phyloP scores from a whole-genome alignment of 2,329 filamentous ascomycete genomes.

The Paramyrothecium sp. region DNA sequence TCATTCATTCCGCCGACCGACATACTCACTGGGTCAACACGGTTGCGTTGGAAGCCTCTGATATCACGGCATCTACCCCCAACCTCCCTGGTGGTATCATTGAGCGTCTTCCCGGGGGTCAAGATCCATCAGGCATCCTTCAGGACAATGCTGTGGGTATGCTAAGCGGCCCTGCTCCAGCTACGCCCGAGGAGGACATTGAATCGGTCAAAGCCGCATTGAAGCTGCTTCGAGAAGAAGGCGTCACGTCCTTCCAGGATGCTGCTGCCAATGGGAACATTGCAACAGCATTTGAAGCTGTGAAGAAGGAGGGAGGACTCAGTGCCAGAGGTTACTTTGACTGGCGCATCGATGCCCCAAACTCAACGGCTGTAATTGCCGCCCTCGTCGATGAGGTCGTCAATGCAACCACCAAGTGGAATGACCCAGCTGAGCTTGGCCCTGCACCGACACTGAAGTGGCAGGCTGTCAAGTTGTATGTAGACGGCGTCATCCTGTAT shows the following conservation, averaged over 20 bases:
- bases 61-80: slow-evolving; percentile 15
- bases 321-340: slow-evolving; percentile 23
- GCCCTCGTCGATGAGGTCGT: slow-evolving; percentile 12
- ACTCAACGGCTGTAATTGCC: slow-evolving; percentile 5
- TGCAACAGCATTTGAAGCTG: slow-evolving; percentile 12
- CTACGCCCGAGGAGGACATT: slow-evolving; percentile 15
- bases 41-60: slow-evolving; percentile 16
- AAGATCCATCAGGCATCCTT: slow-evolving; percentile 21
- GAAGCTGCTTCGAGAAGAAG: slow-evolving; percentile 21
- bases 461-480: slow-evolving; percentile 23
- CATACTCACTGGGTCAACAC: slow-evolving; percentile 15
- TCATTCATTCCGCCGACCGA: neutral
- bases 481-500: slow-evolving; percentile 24
- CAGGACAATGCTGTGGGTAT: slow-evolving; percentile 17
- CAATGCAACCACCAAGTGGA: slow-evolving; percentile 4
- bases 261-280: slow-evolving; percentile 13
- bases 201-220: slow-evolving; percentile 18
- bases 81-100: slow-evolving; percentile 19
- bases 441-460: slow-evolving; percentile 21
- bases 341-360: slow-evolving; percentile 20
- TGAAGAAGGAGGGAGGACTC: slow-evolving; percentile 17
- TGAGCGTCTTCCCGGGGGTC: slow-evolving; percentile 18
- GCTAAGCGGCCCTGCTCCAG: slow-evolving; percentile 15
- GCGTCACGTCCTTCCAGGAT: slow-evolving; percentile 24
- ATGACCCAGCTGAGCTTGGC: slow-evolving; percentile 11